Evolutionary conservation across 2,329 filamentous ascomycete genomes (phyloP), one percentile per base, ranked within the genome.

Genomic region (Pezicula carpinea): DNA sequence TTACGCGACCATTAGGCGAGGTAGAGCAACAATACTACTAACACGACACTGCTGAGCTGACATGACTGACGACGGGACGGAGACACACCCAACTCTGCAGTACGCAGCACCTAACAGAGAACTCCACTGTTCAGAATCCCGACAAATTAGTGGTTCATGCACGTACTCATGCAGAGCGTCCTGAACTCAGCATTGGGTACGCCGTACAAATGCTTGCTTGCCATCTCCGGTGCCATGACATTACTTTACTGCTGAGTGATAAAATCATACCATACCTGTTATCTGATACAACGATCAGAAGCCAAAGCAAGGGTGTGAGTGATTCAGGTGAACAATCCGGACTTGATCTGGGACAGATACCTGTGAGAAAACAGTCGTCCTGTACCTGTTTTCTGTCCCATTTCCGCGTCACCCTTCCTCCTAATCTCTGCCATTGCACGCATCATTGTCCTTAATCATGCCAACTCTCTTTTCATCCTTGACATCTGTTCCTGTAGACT

Each of bases 401-500:
- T 19, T 8, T 38, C 10, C 35, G 21, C 4, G 35, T 38, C 13
- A 14, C 11, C 26, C 7, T 38, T 38, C 13, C 35, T 18, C 26
- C 7, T 38, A 21, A 38, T 18, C 15, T 19, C 21, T 38, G 14
- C 21, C 35, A 11, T 38, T 19, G 11, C 10, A 13, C 21, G 21
- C 35, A 38, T 38, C 35, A 7, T 17, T n/a, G n/a, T n/a, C n/a
- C n/a, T n/a, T 18, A 17, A 38, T 14, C 35, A 38, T 38, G 35
- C 35, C 35, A 38, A 38, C n/a, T 38, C 35, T 38, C 15, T 38
- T 38, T 14, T 19, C 35, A 80, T 22, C 71, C 85, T 31, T 69
- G 74, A 47, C 77, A 73, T 58, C 73, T 78, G 49, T 78, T 85
- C 64, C 73, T 75, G 17, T 64, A 68, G 35, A 66, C 68, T 50